These are phyloP conservation scores for Fonsecaea nubica DNA, from an alignment of 2,329 filamentous ascomycete species.

Conservation along the genomic window DNA sequence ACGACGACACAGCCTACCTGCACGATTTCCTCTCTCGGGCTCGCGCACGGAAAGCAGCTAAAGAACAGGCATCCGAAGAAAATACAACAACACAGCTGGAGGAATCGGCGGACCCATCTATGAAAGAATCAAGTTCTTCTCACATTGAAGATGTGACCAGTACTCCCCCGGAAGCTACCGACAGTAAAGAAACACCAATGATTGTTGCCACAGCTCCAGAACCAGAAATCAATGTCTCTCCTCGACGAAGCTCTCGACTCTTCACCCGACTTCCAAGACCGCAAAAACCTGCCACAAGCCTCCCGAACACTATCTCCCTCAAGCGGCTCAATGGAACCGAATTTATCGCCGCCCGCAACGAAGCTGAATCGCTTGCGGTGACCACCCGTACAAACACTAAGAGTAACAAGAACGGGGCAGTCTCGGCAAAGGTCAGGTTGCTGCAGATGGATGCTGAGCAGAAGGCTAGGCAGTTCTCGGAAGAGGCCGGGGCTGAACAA, in stretches of 20 bases:
- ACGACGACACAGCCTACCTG: conserved; percentile 41
- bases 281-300: conserved; percentile 31
- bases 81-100: neutral
- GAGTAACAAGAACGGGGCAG: conserved; percentile 49
- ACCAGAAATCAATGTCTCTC: conserved; percentile 23
- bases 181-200: neutral
- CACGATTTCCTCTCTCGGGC: conserved; percentile 38
- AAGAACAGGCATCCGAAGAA: conserved; percentile 2
- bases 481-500: conserved; percentile 5
- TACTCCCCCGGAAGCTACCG: neutral
- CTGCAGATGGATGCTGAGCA: conserved; percentile 35
- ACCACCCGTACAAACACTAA: conserved; percentile 52
- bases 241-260: conserved; percentile 48
- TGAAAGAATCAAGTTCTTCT: conserved; percentile 1
- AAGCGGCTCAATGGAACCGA: conserved; percentile 54
- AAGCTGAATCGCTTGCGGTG: conserved; percentile 51
- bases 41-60: conserved; percentile 33
- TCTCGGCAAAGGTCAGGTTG: conserved; percentile 32
- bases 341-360: conserved; percentile 52
- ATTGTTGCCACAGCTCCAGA: conserved; percentile 19
- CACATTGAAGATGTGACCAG: conserved; percentile 9
- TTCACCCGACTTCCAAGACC: conserved; percentile 39
- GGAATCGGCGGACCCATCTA: neutral
- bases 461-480: conserved; percentile 22
- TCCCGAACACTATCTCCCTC: conserved; percentile 50